Conservation (phyloP, 23 red algal species). For the Pyropia yezoensis region DNA sequence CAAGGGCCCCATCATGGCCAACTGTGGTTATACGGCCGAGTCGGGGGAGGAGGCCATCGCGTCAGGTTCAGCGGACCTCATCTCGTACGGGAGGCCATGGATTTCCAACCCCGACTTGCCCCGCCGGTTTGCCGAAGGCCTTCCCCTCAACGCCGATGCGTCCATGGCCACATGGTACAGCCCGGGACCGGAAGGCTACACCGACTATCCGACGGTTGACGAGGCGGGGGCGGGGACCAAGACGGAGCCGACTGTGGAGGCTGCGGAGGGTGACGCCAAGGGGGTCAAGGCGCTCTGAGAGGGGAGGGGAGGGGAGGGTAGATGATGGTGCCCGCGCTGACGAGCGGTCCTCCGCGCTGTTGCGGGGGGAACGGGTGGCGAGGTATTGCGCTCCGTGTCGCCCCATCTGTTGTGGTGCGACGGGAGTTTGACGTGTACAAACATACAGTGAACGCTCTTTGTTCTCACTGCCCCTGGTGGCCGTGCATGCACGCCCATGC, state of each 20-base stretch:
- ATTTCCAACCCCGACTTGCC: conserved; percentile 69
- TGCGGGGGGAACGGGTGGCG: no score
- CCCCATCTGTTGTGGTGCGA: no score
- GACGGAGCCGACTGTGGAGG: background rate
- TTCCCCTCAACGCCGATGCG: conserved; percentile 16
- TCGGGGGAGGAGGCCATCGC: conserved; percentile 43
- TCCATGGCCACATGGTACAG: conserved; percentile 31
- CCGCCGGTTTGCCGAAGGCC: conserved; percentile 17
- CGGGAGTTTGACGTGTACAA: no score
- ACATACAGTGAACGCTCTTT: no score
- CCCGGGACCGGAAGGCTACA: conserved; percentile 46
- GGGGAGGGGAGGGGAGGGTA: no score
- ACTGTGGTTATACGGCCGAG: conserved; percentile 48
- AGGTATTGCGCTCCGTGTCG: no score
- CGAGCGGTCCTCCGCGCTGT: no score
- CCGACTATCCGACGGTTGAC: conserved; percentile 31
- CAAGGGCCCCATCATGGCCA: conserved; percentile 45
- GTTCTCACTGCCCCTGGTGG: no score
- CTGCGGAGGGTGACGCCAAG: no score
- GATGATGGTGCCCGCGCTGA: no score
- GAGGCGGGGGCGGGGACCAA: background rate
- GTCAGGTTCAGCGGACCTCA: conserved; percentile 34
- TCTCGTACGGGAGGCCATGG: conserved; percentile 47
- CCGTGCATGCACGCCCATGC: no score
- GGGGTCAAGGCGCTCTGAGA: no score